Base-by-base conservation (phyloP, 2,329 filamentous ascomycete genomes). In the Phyllosticta citriasiana region DNA sequence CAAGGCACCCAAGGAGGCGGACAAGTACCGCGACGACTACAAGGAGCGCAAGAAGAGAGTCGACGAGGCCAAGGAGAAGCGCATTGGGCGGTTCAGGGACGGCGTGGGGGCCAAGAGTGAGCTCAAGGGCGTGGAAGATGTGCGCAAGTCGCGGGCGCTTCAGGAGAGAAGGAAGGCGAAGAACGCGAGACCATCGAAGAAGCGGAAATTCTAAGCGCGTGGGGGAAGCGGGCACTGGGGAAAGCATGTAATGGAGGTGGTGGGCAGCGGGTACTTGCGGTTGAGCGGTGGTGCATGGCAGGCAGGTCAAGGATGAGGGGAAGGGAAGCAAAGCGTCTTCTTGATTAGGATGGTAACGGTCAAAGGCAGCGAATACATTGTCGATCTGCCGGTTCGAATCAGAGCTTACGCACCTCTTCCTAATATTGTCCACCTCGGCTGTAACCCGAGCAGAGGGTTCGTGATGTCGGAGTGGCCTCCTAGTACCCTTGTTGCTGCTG, bases 1-100 rank as follows among this genome's bases (percentile, higher is more conserved):
- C 72, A 86, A 84, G 77, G 91, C 91, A 61, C 94, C 95, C 65
- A 97, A 97, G 81, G 85, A 90, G 68, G 91, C 94, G 7, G 94
- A 99, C 79, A 93, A 89, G 77, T 93, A 84, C 75, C 83, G 94
- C 64, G 91, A 93, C 73, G 93, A 99, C 76, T 99, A 89, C 76
- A 81, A 95, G 66, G 85, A 86, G 72, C 87, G 89, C 78, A 96
- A 94, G 86, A 92, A 92, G 86, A 86, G 90, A 71, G 87, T 94
- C 19, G 85, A 86, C 16, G 91, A 91, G 71, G 92, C 93, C 54
- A 88, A 88, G 76, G 89, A 97, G 79, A 91, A 91, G 78, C 81
- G 88, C 22, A 76, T 91, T 30, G 89, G 88, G 57, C 82, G 84
- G 64, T 93, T 87, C 78, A 84, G 79, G 72, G 88, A 91, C 66